These are phyloP conservation scores for Kockiozyma suomiensis DNA, from an alignment of 805 yeast genomes.

Conservation along the genomic window DNA sequence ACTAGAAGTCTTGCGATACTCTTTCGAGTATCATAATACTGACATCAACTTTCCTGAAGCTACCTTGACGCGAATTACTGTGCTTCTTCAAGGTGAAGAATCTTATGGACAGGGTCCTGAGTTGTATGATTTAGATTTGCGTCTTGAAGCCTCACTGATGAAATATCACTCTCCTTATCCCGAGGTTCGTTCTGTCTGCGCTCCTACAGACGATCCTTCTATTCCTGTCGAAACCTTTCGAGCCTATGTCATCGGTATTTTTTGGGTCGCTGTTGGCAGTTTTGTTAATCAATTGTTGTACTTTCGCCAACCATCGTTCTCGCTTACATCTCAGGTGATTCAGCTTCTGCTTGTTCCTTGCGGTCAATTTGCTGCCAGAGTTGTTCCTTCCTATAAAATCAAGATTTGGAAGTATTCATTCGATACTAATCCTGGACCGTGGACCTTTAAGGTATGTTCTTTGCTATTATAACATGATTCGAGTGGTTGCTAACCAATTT, in stretches of 20 bases:
- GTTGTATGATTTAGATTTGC: slow-evolving; percentile 41
- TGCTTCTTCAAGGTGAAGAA: slow-evolving; percentile 40
- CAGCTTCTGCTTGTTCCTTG: slow-evolving; percentile 63
- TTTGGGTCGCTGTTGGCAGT: slow-evolving; percentile 59
- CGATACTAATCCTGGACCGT: slow-evolving; percentile 64
- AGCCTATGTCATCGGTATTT: slow-evolving; percentile 54
- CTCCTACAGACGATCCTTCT: slow-evolving; percentile 49
- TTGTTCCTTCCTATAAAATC: slow-evolving; percentile 52
- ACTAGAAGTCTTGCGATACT: slow-evolving; percentile 44
- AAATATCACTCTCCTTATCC: slow-evolving; percentile 57
- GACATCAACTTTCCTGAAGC: slow-evolving; percentile 52
- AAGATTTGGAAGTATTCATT: slow-evolving; percentile 46
- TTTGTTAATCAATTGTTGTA: slow-evolving; percentile 61
- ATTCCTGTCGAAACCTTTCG: slow-evolving; percentile 55
- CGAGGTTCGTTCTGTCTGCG: slow-evolving; percentile 49
- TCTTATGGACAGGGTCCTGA: slow-evolving; percentile 29
- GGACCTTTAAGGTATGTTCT: slow-evolving; percentile 50
- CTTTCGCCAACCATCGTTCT: slow-evolving; percentile 57
- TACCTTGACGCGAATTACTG: slow-evolving; percentile 43
- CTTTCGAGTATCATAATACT: slow-evolving; percentile 45
- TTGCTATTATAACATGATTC: neutral
- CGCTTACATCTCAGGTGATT: slow-evolving; percentile 55
- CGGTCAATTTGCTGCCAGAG: slow-evolving; percentile 51
- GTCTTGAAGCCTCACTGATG: slow-evolving; percentile 50
- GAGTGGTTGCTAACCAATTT: neutral